Percentiles rank a stretch among this genome's conserved stretches.
These are phyloP conservation scores for Hyparrhenia diplandra DNA, from an alignment of 176 grass and related monocot species.

Conservation along the genomic window DNA sequence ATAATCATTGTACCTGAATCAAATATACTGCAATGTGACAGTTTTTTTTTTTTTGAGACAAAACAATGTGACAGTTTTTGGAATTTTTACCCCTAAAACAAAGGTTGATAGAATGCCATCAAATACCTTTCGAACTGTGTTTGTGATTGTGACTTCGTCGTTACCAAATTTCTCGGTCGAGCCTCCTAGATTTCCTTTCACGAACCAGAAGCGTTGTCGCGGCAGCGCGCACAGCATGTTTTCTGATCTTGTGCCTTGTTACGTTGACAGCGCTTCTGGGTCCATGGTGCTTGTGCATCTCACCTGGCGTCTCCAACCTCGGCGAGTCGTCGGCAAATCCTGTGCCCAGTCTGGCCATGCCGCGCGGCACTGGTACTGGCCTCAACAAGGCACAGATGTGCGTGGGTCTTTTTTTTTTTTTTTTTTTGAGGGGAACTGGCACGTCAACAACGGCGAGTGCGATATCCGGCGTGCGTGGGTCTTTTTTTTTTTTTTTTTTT, in stretches of 20 bases:
- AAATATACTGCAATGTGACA: conserved; percentile 16
- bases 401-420: no score
- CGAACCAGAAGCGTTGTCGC: neutral
- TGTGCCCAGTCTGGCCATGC: no score
- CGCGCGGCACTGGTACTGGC: neutral
- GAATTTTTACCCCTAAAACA: neutral
- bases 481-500: no score
- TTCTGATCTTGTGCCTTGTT: no score
- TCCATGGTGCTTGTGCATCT: neutral
- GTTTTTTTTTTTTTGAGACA: no score
- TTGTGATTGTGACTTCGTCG: neutral
- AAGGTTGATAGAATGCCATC: neutral
- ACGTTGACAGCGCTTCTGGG: neutral
- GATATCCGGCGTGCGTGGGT: no score
- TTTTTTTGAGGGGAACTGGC: neutral
- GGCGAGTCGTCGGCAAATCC: no score
- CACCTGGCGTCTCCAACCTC: no score
- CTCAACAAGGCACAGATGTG: no score
- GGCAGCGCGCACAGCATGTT: neutral
- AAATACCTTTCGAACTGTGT: neutral
- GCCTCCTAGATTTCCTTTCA: no score
- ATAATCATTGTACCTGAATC: conserved; percentile 42
- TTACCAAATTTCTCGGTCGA: neutral
- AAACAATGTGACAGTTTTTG: no score
- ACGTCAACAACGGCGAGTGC: neutral